Base-by-base conservation (phyloP, 2,329 filamentous ascomycete genomes). In the Penicillium occitanis region DNA sequence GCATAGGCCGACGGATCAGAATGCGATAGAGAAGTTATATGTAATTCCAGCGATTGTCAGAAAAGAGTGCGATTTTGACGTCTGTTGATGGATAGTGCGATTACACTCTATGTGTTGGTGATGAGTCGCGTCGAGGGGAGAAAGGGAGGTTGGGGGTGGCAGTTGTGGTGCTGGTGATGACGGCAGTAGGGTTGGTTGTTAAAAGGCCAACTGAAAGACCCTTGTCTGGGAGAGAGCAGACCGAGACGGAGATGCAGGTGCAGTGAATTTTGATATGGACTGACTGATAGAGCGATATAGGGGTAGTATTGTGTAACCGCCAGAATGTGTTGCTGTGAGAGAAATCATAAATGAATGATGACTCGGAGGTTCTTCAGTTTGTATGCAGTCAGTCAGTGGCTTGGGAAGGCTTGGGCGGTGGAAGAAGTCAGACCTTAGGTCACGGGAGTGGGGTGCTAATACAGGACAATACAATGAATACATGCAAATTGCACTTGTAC, bases 131-230 rank as follows among this genome's bases (percentile, higher is more conserved):
- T 22, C 13, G 50, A 60, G 57, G 42, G 58, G 61, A 63, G 65
- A 64, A 57, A 61, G 57, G 61, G 55, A 64, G 65, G 61, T 37
- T 64, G 65, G 64, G 37, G 46, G 51, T 53, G 19, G 35, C 17
- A 46, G 30, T 19, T 17, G 46, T 10, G 10, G 42, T 55, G 33
- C 37, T 64, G 61, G 51, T 64, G 35, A 46, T 58, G 60, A 62
- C 60, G 46, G 60, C 60, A 61, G 58, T 57, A 25, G 33, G 40
- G 19, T 60, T 60, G 14, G 37, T 60, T 25, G 22, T 59, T 44
- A 25, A 25, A 25, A 13, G 35, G 35, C 17, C 22, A 13, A 28
- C 19, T 25, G 35, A 19, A 42, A 42, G 35, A 19, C 22, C 40
- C 37, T 60, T 30, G 37, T 42, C 35, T 19, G 22, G 22, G 22